phyloP scores from a whole-genome alignment of 257 asterid genomes.

The Petunia secreta region DNA sequence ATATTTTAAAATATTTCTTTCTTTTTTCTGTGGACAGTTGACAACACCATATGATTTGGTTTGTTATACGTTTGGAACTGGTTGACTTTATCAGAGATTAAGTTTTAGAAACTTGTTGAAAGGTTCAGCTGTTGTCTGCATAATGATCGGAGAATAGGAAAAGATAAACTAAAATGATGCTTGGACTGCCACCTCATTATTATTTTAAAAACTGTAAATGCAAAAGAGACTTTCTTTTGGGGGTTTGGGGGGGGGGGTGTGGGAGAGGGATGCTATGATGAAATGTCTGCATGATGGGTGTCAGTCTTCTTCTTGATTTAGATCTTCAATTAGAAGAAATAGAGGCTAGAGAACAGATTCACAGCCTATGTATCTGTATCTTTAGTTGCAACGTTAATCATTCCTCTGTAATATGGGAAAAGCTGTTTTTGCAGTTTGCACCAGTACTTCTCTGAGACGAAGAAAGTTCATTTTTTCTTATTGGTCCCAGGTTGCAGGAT shows the following conservation, averaged over 20 bases:
- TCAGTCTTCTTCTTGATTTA: neutral
- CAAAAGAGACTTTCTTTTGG: neutral
- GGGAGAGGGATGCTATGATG: neutral
- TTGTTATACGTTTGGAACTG: neutral
- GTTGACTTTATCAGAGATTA: neutral
- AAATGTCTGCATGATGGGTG: neutral
- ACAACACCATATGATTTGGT: neutral
- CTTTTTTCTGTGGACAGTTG: neutral
- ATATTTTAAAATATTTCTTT: neutral
- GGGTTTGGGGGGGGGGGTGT: neutral
- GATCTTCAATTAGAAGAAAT: neutral
- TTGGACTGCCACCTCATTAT: neutral
- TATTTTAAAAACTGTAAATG: neutral
- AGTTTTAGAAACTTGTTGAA: neutral
- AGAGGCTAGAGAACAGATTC: neutral
- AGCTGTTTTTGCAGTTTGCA: neutral
- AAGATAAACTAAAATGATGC: neutral
- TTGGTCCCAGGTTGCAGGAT: conserved; percentile 82
- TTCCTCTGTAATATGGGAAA: neutral
- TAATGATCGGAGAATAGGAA: conserved; percentile 9
- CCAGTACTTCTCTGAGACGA: conserved; percentile 5
- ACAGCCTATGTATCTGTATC: neutral
- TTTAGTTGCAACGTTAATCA: conserved; percentile 6
- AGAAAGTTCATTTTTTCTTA: conserved; percentile 10
- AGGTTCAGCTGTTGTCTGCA: neutral